These are phyloP conservation scores for Colletotrichum tabaci DNA, from an alignment of 2,329 filamentous ascomycete genomes.

Conservation along the genomic window DNA sequence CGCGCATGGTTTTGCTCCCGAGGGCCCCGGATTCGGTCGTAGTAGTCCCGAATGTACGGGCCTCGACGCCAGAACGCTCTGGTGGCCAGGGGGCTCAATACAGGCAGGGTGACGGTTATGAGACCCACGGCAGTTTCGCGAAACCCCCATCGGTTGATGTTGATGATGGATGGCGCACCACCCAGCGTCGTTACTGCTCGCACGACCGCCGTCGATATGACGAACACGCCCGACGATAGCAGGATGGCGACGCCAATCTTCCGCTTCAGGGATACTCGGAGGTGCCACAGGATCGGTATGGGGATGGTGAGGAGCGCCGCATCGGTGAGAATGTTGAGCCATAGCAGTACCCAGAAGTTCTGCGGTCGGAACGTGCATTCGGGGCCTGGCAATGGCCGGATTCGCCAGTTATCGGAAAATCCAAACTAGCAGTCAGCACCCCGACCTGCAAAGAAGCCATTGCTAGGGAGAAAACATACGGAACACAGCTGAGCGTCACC, in stretches of 20 bases:
- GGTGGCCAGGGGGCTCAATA: conserved; percentile 41
- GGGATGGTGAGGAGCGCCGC: conserved; percentile 47
- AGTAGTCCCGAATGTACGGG: conserved; percentile 33
- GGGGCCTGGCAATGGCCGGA: conserved; percentile 44
- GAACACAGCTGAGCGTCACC: conserved; percentile 42
- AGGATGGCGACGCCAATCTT: conserved; percentile 45
- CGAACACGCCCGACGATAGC: conserved; percentile 47
- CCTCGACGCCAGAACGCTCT: conserved; percentile 43
- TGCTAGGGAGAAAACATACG: conserved; percentile 6
- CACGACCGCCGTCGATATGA: conserved; percentile 48
- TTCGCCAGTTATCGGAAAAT: conserved; percentile 45
- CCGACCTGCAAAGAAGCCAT: too few species aligned
- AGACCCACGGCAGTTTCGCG: conserved; percentile 47
- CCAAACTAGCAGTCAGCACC: background rate
- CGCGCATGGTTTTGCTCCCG: conserved; percentile 14
- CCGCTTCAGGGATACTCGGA: conserved; percentile 38
- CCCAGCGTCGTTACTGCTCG: conserved; percentile 45
- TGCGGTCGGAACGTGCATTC: conserved; percentile 43
- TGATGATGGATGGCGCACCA: conserved; percentile 46
- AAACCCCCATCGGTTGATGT: conserved; percentile 45
- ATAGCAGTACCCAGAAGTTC: conserved; percentile 45
- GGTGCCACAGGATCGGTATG: conserved; percentile 46
- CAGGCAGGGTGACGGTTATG: conserved; percentile 43
- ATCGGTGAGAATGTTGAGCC: conserved; percentile 48
- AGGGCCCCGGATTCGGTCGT: conserved; percentile 15